Conservation (phyloP, 163 green algal genomes). For the Chloromonas sp. region DNA sequence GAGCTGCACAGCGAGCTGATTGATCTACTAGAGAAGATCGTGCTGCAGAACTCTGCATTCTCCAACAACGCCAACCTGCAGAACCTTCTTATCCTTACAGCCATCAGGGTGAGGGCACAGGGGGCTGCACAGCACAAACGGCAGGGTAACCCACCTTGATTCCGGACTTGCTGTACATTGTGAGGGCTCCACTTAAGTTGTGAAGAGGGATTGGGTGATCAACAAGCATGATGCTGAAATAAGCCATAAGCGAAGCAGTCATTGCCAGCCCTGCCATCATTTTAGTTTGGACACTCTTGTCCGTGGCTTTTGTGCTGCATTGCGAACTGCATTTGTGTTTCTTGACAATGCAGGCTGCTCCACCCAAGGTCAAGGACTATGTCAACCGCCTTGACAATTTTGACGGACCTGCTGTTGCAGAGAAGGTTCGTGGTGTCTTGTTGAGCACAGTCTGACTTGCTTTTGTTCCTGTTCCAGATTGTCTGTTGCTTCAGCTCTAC, state of each 20-base stretch:
- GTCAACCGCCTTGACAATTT: conserved; percentile 98
- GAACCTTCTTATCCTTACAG: conserved; percentile 95
- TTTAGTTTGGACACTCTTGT: too few species aligned
- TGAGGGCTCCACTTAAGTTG: too few species aligned
- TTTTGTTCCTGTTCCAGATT: too few species aligned
- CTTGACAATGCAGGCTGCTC: not conserved
- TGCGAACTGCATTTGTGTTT: not conserved
- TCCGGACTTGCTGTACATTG: too few species aligned
- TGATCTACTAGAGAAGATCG: conserved; percentile 99
- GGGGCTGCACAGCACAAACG: too few species aligned
- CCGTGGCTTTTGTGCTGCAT: not conserved
- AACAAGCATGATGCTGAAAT: too few species aligned
- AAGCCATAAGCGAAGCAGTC: too few species aligned
- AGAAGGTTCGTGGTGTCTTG: conserved; percentile 23
- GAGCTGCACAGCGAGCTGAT: conserved; percentile 96
- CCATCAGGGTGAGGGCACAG: conserved; percentile 73
- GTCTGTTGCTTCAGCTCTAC: too few species aligned
- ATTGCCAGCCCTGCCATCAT: too few species aligned
- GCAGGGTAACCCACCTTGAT: too few species aligned
- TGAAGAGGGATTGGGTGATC: too few species aligned
- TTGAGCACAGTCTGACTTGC: not conserved
- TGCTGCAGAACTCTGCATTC: conserved; percentile 96
- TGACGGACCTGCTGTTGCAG: conserved; percentile 66
- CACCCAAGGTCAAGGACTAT: conserved; percentile 76
- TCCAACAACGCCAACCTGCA: conserved; percentile 98